These are phyloP conservation scores for Citrullus amarus DNA, from an alignment of 306 rosid genomes.

Conservation along the genomic window DNA sequence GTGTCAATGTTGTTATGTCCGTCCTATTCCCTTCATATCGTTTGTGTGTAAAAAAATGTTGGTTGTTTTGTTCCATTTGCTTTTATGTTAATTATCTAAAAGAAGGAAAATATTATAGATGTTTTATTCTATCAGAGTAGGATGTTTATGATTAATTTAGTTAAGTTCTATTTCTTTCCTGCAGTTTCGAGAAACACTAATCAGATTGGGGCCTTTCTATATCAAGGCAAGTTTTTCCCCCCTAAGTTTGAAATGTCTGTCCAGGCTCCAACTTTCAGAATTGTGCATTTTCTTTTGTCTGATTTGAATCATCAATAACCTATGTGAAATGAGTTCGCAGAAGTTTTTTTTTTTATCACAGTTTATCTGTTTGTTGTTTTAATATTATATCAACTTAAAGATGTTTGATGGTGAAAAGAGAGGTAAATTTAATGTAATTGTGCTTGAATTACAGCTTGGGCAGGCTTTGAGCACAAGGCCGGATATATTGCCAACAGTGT, in stretches of 20 bases:
- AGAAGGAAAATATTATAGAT: background rate
- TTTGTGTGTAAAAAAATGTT: background rate
- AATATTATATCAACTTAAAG: background rate
- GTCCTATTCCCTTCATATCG: background rate
- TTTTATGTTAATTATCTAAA: background rate
- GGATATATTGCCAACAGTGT: constrained; percentile 65
- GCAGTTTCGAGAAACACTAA: constrained; percentile 97
- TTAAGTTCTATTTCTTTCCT: constrained; percentile 7
- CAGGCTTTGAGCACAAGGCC: constrained; percentile 98
- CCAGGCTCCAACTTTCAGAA: background rate
- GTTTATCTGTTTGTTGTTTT: background rate
- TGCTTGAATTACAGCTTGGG: constrained; percentile 68
- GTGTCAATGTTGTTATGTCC: background rate
- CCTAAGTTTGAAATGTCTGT: constrained; percentile 10
- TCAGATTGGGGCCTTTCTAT: constrained; percentile 91
- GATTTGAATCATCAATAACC: background rate
- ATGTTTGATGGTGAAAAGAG: constrained; percentile 1
- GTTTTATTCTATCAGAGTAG: background rate
- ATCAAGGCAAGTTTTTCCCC: constrained; percentile 48
- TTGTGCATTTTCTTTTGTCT: background rate
- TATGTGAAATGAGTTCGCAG: background rate
- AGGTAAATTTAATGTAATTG: constrained; percentile 4
- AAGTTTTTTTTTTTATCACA: background rate
- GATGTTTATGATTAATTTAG: constrained; percentile 16
- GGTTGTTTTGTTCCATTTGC: background rate